These are phyloP conservation scores for Pyrrhoderma noxium DNA, from an alignment of 1,284 basidiomycete genomes.

Conservation along the genomic window DNA sequence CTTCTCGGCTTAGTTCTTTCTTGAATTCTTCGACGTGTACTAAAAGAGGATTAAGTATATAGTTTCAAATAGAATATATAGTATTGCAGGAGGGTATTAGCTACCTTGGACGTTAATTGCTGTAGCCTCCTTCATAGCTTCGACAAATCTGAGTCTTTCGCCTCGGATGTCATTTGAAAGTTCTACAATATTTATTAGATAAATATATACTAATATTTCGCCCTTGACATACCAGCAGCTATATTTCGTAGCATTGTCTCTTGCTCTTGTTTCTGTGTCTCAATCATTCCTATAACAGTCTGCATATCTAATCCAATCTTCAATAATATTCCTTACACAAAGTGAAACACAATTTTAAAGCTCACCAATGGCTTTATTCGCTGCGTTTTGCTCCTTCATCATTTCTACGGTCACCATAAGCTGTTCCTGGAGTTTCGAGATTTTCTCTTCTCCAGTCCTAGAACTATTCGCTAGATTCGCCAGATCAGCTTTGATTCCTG, in stretches of 20 bases:
- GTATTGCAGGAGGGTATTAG: too few relatives aligned
- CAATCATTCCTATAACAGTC: conserved; percentile 51
- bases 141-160: conserved; percentile 77
- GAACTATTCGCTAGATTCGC: conserved; percentile 24
- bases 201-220: neutral
- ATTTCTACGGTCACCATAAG: conserved; percentile 41
- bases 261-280: conserved; percentile 63
- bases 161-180: conserved; percentile 76
- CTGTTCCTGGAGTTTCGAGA: conserved; percentile 36
- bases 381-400: conserved; percentile 33
- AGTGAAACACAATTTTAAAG: neutral
- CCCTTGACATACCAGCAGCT: conserved; percentile 45
- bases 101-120: conserved; percentile 75
- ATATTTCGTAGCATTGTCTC: conserved; percentile 57
- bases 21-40: conserved; percentile 82
- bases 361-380: conserved; percentile 31
- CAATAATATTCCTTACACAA: conserved; percentile 6
- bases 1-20: conserved; percentile 67
- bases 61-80: neutral
- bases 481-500: conserved; percentile 1
- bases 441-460: conserved; percentile 36
- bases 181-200: conserved; percentile 36
- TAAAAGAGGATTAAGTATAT: conserved; percentile 24
- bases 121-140: conserved; percentile 87
- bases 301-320: conserved; percentile 40